These are phyloP conservation scores for Trypanosoma caninum DNA, from an alignment of 208 protist species.

Conservation along the genomic window DNA sequence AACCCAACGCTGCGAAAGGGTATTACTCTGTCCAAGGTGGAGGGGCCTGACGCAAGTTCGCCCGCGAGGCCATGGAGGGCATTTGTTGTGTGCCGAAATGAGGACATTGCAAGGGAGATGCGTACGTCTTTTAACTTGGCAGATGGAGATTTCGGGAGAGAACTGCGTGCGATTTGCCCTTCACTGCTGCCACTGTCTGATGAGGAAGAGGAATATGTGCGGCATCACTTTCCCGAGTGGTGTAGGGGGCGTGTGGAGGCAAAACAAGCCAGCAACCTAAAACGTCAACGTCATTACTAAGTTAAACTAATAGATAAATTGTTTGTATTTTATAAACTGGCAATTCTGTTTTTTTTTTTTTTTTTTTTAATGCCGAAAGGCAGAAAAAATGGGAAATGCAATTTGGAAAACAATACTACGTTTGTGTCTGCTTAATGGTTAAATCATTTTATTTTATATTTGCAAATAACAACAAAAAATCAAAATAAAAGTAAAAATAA, in stretches of 20 bases:
- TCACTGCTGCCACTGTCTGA: slow-evolving; percentile 17
- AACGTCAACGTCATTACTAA: slow-evolving; percentile 10
- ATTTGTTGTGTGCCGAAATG: slow-evolving; percentile 30
- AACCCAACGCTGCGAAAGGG: slow-evolving; percentile 13
- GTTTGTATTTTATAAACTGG: background rate
- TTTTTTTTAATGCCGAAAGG: background rate
- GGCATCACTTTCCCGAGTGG: slow-evolving; percentile 26
- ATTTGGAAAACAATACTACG: too few species aligned
- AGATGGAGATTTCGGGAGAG: slow-evolving; percentile 15
- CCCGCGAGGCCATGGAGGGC: slow-evolving; percentile 10
- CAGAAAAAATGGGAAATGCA: too few species aligned
- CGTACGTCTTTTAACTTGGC: slow-evolving; percentile 18
- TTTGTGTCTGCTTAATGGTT: too few species aligned
- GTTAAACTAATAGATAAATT: background rate
- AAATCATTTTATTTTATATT: too few species aligned
- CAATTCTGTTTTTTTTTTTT: background rate
- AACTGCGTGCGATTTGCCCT: slow-evolving; percentile 19
- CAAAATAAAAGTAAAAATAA: background rate
- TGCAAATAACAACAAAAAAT: too few species aligned
- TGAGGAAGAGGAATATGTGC: slow-evolving; percentile 27
- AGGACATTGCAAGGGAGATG: slow-evolving; percentile 21
- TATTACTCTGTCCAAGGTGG: slow-evolving; percentile 28
- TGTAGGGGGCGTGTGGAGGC: slow-evolving; percentile 20
- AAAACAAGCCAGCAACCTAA: slow-evolving; percentile 25
- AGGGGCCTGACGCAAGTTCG: slow-evolving; percentile 3